Evolutionary conservation across 306 rosid genomes (phyloP).

Genomic region (Castanopsis chinensis): DNA sequence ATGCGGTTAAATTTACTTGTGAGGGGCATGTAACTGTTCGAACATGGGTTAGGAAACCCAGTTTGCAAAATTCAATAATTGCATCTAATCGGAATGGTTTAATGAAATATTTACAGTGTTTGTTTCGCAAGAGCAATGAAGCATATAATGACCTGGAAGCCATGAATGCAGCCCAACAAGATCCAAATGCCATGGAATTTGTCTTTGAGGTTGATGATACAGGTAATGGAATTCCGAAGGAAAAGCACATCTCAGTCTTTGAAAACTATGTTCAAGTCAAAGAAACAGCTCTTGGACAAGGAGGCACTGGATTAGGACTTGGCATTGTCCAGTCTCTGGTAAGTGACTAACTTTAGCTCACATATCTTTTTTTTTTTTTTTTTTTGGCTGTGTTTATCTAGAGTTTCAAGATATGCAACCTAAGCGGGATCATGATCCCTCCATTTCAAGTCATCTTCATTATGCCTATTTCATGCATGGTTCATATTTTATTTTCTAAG

Average conservation of each 20-base stretch:
- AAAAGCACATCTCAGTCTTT: conserved; percentile 53
- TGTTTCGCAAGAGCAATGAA: conserved; percentile 35
- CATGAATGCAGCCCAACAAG: conserved; percentile 21
- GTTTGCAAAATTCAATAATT: conserved; percentile 36
- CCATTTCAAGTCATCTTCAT: no score
- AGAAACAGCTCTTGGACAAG: conserved; percentile 52
- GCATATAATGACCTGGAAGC: conserved; percentile 26
- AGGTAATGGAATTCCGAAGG: conserved; percentile 89
- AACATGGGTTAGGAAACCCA: conserved; percentile 56
- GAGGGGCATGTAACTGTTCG: conserved; percentile 64
- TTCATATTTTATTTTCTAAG: no score
- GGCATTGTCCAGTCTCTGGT: conserved; percentile 88
- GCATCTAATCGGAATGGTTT: conserved; percentile 21
- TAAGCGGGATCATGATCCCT: no score
- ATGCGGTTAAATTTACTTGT: conserved; percentile 77
- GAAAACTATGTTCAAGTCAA: conserved; percentile 80
- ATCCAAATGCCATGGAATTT: conserved; percentile 50
- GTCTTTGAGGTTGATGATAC: conserved; percentile 82
- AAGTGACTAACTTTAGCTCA: conserved; percentile 7
- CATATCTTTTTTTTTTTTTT: not conserved
- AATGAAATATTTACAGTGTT: conserved; percentile 19
- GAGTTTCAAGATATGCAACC: not conserved
- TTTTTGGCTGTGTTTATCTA: not conserved
- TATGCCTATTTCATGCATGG: no score
- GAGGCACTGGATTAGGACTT: conserved; percentile 93